These are phyloP conservation scores for Stromatinia cepivora DNA, from an alignment of 2,329 filamentous ascomycete species.

Conservation along the genomic window DNA sequence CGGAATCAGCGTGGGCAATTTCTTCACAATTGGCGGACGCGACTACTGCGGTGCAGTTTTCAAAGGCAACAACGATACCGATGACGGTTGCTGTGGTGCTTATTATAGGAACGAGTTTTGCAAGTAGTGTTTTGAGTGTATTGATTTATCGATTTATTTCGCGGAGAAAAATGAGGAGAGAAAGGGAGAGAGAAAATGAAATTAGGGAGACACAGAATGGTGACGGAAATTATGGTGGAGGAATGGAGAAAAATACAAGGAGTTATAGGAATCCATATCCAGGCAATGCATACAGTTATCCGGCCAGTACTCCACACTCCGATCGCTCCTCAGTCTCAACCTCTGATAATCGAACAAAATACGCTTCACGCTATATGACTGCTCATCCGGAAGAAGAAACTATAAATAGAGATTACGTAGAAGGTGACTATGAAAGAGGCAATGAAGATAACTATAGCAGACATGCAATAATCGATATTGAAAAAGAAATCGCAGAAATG, in stretches of 20 bases:
- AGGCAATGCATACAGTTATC: not conserved
- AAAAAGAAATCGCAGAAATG: constrained; percentile 18
- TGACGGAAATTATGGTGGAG: not conserved
- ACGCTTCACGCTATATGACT: not conserved
- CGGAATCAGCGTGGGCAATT: not conserved
- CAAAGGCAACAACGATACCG: not conserved
- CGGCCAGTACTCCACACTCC: not conserved
- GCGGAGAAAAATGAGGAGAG: not conserved
- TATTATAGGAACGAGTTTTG: constrained; percentile 3
- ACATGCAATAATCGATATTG: constrained; percentile 1
- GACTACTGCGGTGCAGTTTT: not conserved
- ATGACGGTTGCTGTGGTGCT: constrained; percentile 14
- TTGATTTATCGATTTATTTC: constrained; percentile 8
- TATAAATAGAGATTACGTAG: not conserved
- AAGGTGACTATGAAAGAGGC: not conserved
- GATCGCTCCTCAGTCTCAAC: not conserved
- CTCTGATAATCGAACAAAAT: not conserved
- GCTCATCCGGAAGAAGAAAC: not conserved
- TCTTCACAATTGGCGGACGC: not conserved
- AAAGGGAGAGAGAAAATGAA: not conserved
- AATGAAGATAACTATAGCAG: not conserved
- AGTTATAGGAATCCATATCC: not conserved
- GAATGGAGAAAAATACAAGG: not conserved
- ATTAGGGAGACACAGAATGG: not conserved
- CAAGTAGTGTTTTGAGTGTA: constrained; percentile 1